phyloP scores from a whole-genome alignment of 202 grass and related monocot genomes.

The Carex sylvatica region DNA sequence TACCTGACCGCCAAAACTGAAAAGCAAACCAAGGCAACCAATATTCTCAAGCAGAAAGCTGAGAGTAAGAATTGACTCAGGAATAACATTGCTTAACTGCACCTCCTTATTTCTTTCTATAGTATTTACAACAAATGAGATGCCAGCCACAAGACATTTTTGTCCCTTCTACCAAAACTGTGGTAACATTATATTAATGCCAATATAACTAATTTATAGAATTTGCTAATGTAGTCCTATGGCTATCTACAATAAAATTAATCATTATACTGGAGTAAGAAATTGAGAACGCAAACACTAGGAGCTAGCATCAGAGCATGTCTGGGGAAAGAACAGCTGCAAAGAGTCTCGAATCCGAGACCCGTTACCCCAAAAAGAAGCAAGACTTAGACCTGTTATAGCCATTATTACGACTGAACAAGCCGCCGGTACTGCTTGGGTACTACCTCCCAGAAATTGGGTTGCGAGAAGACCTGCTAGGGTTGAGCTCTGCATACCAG shows the following conservation, averaged over 20 bases:
- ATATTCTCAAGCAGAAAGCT: not conserved
- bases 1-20: not conserved
- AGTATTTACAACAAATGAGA: not conserved
- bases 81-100: not conserved
- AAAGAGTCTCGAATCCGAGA: slow-evolving; percentile 48
- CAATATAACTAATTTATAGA: slow-evolving; percentile 6
- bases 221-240: slow-evolving; percentile 11
- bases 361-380: slow-evolving; percentile 75
- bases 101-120: not conserved
- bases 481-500: slow-evolving; percentile 94
- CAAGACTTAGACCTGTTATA: slow-evolving; percentile 80
- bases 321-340: slow-evolving; percentile 16
- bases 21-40: not conserved
- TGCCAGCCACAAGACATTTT: not conserved
- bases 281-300: not conserved
- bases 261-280: slow-evolving; percentile 11
- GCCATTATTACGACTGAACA: slow-evolving; percentile 91
- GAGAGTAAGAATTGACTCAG: not conserved
- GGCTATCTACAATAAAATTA: slow-evolving; percentile 30
- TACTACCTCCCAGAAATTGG: slow-evolving; percentile 74
- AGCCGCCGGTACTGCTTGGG: slow-evolving; percentile 82
- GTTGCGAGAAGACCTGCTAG: slow-evolving; percentile 84
- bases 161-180: not conserved
- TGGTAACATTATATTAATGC: not conserved
- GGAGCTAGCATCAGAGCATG: slow-evolving; percentile 17